phyloP scores from a whole-genome alignment of 257 asterid genomes.

The Solanum corneliomulleri region DNA sequence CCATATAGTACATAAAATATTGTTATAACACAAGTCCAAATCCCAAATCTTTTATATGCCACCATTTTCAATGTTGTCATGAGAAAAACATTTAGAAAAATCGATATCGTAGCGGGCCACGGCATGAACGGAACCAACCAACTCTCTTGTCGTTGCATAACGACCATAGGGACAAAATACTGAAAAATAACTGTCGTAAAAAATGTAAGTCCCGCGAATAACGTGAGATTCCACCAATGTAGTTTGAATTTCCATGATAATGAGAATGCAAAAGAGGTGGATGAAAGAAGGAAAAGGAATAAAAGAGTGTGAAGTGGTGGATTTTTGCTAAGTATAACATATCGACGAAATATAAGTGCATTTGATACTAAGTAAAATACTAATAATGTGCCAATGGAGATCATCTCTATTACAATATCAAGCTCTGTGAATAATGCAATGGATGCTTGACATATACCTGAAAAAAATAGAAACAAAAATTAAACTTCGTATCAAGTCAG shows the following conservation, averaged over 20 bases:
- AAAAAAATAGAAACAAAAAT: neutral
- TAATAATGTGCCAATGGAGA: conserved; percentile 31
- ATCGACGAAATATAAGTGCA: conserved; percentile 23
- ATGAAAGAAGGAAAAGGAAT: conserved; percentile 18
- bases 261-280: conserved; percentile 20
- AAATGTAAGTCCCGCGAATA: neutral
- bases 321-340: neutral
- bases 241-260: conserved; percentile 17
- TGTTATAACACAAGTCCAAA: conserved; percentile 16
- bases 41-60: conserved; percentile 28
- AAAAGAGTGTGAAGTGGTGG: conserved; percentile 15
- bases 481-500: neutral
- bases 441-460: conserved; percentile 33
- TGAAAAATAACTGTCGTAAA: conserved; percentile 9
- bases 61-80: conserved; percentile 17
- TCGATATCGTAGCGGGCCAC: conserved; percentile 27
- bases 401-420: conserved; percentile 25
- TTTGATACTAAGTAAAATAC: conserved; percentile 35
- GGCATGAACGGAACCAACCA: conserved; percentile 41
- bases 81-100: conserved; percentile 28
- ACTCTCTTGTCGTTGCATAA: neutral
- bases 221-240: conserved; percentile 18
- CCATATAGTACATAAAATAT: conserved; percentile 28
- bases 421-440: conserved; percentile 38
- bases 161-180: neutral